These are phyloP conservation scores for Fusarium kyushuense DNA, from an alignment of 2,329 filamentous ascomycete species.

Conservation along the genomic window DNA sequence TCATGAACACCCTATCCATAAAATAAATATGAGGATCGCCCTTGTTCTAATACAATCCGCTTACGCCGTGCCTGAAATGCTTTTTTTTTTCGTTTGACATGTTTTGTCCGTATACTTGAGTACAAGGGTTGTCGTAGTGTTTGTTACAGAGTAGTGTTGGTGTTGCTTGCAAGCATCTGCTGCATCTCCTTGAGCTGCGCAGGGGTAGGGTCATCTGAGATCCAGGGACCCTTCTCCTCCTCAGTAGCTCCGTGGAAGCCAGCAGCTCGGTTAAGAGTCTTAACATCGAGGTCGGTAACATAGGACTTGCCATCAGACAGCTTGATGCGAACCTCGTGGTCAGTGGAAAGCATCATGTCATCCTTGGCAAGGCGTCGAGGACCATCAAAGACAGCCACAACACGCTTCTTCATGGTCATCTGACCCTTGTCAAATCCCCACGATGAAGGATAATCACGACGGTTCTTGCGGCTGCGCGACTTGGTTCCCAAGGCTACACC, in stretches of 20 bases:
- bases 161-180: constrained; percentile 56
- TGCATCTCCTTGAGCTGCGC: constrained; percentile 72
- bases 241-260: constrained; percentile 83
- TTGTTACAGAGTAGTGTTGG: constrained; percentile 34
- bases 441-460: constrained; percentile 90
- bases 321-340: constrained; percentile 91
- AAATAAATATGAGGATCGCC: constrained; percentile 23
- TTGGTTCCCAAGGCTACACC: constrained; percentile 71
- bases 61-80: constrained; percentile 50
- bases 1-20: constrained; percentile 23
- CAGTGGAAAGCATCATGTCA: constrained; percentile 97
- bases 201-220: constrained; percentile 76
- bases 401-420: constrained; percentile 99
- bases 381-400: constrained; percentile 93
- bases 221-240: constrained; percentile 89
- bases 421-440: constrained; percentile 94
- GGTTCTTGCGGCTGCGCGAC: constrained; percentile 83
- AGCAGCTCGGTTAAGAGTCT: constrained; percentile 88
- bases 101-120: constrained; percentile 33
- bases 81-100: constrained; percentile 39
- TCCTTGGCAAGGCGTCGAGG: constrained; percentile 91
- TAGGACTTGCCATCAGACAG: constrained; percentile 82
- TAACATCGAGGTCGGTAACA: constrained; percentile 92
- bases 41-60: constrained; percentile 45
- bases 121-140: constrained; percentile 11